Conservation (phyloP, 2,329 filamentous ascomycete species). For the Cadophora gregata region DNA sequence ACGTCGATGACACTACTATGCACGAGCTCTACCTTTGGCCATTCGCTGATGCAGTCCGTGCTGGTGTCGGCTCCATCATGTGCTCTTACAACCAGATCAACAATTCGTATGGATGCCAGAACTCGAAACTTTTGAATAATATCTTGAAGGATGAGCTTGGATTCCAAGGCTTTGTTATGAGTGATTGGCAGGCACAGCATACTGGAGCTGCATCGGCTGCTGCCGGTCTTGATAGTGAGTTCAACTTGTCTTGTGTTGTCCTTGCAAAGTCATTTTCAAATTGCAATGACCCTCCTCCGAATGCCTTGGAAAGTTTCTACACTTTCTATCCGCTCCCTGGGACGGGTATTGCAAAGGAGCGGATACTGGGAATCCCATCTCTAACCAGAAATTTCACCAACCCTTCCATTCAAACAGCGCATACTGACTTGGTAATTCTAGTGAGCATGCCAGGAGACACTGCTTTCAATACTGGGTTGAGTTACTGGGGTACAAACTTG, state of each 20-base stretch:
- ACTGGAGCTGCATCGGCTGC: constrained; percentile 68
- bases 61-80: constrained; percentile 83
- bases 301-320: background rate
- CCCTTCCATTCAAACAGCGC: background rate
- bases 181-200: constrained; percentile 82
- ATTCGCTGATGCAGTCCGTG: constrained; percentile 64
- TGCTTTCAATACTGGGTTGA: constrained; percentile 69
- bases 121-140: constrained; percentile 76
- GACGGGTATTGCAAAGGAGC: background rate
- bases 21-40: constrained; percentile 68
- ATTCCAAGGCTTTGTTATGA: constrained; percentile 81
- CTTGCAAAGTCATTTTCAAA: background rate
- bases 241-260: background rate
- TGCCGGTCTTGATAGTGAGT: constrained; percentile 71
- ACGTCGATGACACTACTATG: constrained; percentile 64
- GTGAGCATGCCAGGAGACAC: constrained; percentile 89
- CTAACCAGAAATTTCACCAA: background rate
- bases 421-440: background rate
- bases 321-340: background rate
- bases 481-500: constrained; percentile 80
- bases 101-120: constrained; percentile 81
- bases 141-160: constrained; percentile 80
- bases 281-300: background rate
- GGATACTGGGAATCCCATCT: background rate
- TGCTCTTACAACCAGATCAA: constrained; percentile 85